Evolutionary conservation across 345 rosid species (phyloP).

Genomic region (Eucalyptus sideroxylon): DNA sequence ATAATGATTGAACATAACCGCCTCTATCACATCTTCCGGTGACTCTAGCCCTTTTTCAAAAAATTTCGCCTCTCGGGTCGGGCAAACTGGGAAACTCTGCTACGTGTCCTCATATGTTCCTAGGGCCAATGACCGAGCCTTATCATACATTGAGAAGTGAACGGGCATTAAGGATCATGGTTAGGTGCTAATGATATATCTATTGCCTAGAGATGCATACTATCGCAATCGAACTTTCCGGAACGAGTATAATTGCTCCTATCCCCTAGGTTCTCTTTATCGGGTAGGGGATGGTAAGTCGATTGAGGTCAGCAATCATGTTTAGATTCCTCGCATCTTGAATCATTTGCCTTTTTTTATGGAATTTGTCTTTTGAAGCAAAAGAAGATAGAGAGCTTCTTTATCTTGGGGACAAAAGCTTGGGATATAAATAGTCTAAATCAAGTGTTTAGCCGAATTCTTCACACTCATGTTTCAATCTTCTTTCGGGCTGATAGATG

Average conservation of each 20-base stretch:
- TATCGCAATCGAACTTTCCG: not conserved
- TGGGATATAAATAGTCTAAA: not conserved
- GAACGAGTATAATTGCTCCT: not conserved
- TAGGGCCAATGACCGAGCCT: not conserved
- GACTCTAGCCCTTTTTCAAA: not conserved
- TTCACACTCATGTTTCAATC: not conserved
- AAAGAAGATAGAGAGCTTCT: not conserved
- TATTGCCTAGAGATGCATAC: not conserved
- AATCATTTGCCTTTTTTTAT: not conserved
- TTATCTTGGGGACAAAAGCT: not conserved
- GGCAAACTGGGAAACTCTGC: not conserved
- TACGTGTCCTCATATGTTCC: not conserved
- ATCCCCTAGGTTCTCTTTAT: not conserved
- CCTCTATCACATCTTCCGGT: not conserved
- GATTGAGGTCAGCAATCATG: not conserved
- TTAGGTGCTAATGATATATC: not conserved
- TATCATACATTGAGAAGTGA: not conserved
- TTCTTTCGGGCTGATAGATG: not conserved
- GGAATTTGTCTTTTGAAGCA: not conserved
- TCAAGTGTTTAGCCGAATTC: not conserved
- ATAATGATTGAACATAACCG: not conserved
- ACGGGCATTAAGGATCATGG: not conserved
- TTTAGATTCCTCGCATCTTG: not conserved
- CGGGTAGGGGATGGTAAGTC: not conserved
- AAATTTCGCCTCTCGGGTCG: not conserved